Conservation (phyloP, 2,329 filamentous ascomycete species). For the Exophiala alcalophila region DNA sequence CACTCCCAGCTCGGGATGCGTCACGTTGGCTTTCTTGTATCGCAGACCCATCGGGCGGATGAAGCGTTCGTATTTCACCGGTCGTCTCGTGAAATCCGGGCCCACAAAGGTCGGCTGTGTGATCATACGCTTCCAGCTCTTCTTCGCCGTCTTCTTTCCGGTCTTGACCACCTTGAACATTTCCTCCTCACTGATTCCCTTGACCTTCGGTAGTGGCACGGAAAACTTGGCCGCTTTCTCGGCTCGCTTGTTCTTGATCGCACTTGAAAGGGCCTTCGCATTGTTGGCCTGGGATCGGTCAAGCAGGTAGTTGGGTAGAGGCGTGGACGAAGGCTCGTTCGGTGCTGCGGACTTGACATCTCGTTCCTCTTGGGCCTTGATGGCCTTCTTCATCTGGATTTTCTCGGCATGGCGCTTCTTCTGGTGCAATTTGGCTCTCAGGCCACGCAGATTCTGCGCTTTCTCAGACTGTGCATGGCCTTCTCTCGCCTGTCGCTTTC, state of each 20-base stretch:
- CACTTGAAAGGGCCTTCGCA: constrained; percentile 72
- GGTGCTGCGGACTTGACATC: constrained; percentile 84
- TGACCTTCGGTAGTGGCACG: constrained; percentile 90
- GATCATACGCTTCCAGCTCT: constrained; percentile 64
- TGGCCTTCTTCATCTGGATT: constrained; percentile 94
- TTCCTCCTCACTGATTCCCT: constrained; percentile 90
- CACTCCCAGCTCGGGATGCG: constrained; percentile 74
- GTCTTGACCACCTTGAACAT: constrained; percentile 98
- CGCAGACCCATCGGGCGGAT: constrained; percentile 73
- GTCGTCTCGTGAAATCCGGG: constrained; percentile 80
- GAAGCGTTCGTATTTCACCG: constrained; percentile 73
- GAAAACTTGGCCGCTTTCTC: constrained; percentile 93
- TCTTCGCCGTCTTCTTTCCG: constrained; percentile 88
- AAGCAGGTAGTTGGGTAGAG: constrained; percentile 88
- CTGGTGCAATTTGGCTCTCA: constrained; percentile 88
- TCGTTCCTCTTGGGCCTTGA: constrained; percentile 92
- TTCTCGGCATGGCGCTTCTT: constrained; percentile 95
- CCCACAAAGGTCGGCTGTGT: constrained; percentile 89
- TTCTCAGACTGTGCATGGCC: constrained; percentile 83
- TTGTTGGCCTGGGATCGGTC: constrained; percentile 71
- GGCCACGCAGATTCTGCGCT: constrained; percentile 87
- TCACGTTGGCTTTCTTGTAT: constrained; percentile 75
- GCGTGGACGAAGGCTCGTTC: constrained; percentile 73
- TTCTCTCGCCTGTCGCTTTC: constrained; percentile 85
- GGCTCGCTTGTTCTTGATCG: constrained; percentile 91